phyloP scores from a whole-genome alignment of 2,329 filamentous ascomycete genomes.

The Geosmithia putterillii region DNA sequence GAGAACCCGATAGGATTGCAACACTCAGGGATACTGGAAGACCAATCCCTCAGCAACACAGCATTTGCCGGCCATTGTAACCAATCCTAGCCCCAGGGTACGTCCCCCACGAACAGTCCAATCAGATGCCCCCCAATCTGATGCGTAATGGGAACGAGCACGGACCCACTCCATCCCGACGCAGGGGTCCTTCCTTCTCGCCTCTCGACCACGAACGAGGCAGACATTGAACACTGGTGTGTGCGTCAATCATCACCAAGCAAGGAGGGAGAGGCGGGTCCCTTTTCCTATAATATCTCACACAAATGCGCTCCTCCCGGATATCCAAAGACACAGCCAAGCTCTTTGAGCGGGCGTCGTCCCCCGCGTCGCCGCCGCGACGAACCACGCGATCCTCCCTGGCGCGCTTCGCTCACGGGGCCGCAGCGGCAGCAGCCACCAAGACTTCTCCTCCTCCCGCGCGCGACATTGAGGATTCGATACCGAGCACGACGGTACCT shows the following conservation, averaged over 20 bases:
- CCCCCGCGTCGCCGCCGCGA: slow-evolving; percentile 19
- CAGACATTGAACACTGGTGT: too few species aligned
- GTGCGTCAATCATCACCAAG: neutral
- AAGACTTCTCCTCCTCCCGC: slow-evolving; percentile 3
- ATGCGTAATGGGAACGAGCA: neutral
- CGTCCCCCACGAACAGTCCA: too few species aligned
- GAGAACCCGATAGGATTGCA: too few species aligned
- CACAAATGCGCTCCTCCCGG: slow-evolving; percentile 42
- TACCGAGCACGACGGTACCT: slow-evolving; percentile 11
- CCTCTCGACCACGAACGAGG: neutral
- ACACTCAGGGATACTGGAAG: too few species aligned
- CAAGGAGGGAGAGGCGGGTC: neutral
- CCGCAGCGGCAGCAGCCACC: slow-evolving; percentile 11
- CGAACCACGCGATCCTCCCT: slow-evolving; percentile 36
- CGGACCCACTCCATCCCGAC: neutral
- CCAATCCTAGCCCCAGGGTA: too few species aligned
- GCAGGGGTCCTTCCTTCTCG: neutral
- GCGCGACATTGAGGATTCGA: slow-evolving; percentile 46
- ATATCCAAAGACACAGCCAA: slow-evolving; percentile 46
- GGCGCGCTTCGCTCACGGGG: slow-evolving; percentile 30
- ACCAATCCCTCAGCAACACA: too few species aligned
- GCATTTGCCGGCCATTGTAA: too few species aligned
- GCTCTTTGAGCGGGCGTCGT: slow-evolving; percentile 27
- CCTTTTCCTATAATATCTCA: neutral
- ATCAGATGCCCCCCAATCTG: neutral